phyloP scores from a whole-genome alignment of 1,284 basidiomycete genomes.

The Singerocomus inundabilis region DNA sequence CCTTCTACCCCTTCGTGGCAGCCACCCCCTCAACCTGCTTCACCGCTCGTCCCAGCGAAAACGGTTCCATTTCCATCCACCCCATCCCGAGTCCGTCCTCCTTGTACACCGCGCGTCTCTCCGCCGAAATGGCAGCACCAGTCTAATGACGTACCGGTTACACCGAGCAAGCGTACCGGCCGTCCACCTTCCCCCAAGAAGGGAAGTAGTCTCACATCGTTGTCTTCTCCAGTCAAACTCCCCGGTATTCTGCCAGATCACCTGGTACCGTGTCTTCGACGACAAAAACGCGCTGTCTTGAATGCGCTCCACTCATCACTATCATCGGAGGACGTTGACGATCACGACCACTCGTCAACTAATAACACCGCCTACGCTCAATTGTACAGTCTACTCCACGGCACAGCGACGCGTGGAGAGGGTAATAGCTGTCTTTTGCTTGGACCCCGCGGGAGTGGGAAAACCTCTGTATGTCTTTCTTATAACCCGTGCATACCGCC shows the following conservation, averaged over 20 bases:
- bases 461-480: conserved; percentile 62
- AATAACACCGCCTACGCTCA: conserved; percentile 54
- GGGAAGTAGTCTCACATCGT: not conserved
- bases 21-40: not conserved
- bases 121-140: conserved; percentile 14
- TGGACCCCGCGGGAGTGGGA: conserved; percentile 82
- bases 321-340: conserved; percentile 30
- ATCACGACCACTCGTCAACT: conserved; percentile 37
- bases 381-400: conserved; percentile 61
- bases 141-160: conserved; percentile 10
- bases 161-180: conserved; percentile 19
- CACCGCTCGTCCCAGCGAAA: conserved; percentile 2
- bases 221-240: conserved; percentile 21
- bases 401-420: conserved; percentile 77
- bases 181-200: conserved; percentile 20
- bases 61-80: conserved; percentile 16
- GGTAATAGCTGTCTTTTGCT: conserved; percentile 88
- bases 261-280: conserved; percentile 43
- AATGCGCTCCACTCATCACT: conserved; percentile 41
- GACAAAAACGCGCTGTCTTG: conserved; percentile 61
- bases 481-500: not conserved
- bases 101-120: conserved; percentile 17
- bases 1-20: conserved; percentile 27
- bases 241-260: conserved; percentile 36
- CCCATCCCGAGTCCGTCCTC: conserved; percentile 30